These are phyloP conservation scores for Ophiosphaerella narmari DNA, from an alignment of 2,329 filamentous ascomycete genomes.

Conservation along the genomic window DNA sequence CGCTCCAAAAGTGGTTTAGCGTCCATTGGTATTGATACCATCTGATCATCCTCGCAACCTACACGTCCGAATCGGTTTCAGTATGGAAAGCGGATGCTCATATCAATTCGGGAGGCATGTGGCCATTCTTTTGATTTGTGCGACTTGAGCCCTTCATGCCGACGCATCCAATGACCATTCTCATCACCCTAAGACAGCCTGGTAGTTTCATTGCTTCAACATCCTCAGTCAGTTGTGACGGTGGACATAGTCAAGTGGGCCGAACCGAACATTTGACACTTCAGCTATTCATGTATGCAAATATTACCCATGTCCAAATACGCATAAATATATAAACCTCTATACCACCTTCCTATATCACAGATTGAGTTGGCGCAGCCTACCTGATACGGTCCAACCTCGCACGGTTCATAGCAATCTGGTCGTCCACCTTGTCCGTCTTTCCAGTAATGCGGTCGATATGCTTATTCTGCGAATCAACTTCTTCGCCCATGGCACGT, in stretches of 20 bases:
- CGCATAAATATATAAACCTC: neutral
- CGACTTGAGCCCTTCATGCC: neutral
- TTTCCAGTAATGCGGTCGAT: slow-evolving; percentile 79
- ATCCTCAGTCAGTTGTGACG: too few relatives aligned
- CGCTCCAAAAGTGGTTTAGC: slow-evolving; percentile 15
- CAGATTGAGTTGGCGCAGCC: neutral
- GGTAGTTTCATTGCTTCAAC: neutral
- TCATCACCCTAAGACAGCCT: neutral
- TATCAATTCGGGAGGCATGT: too few relatives aligned
- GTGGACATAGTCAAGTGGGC: too few relatives aligned
- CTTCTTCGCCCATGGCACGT: slow-evolving; percentile 73
- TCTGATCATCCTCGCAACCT: slow-evolving; percentile 3
- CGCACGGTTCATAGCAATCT: slow-evolving; percentile 77
- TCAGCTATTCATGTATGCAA: too few relatives aligned
- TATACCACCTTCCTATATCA: neutral
- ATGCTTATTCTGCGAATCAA: slow-evolving; percentile 76
- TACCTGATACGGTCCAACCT: slow-evolving; percentile 67
- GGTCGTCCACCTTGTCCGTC: slow-evolving; percentile 79
- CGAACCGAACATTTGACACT: too few relatives aligned
- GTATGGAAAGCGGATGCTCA: too few relatives aligned
- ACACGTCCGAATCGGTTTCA: neutral
- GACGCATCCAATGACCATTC: neutral
- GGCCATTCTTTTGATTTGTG: neutral
- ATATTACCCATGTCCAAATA: neutral
- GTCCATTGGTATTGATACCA: slow-evolving; percentile 9